Conservation (phyloP, 2,329 filamentous ascomycete species). For the Chrysosporium queenslandicum region DNA sequence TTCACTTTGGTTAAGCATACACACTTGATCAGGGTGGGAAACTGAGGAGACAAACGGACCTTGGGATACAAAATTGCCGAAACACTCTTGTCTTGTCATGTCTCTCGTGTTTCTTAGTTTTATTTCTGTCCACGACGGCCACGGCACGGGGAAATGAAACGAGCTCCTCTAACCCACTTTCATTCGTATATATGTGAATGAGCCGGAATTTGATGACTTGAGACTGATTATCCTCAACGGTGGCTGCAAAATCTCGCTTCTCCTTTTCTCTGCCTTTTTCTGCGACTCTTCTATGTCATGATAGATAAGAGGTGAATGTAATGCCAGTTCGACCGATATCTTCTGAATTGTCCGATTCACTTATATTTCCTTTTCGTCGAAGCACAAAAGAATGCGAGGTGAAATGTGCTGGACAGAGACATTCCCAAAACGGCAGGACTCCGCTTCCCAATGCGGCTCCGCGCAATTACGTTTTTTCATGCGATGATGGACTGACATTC, state of each 20-base stretch:
- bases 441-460: not conserved
- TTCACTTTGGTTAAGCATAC: not conserved
- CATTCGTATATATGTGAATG: not conserved
- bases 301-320: constrained; percentile 4
- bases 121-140: not conserved
- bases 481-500: no score
- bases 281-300: not conserved
- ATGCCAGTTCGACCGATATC: no score
- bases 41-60: not conserved
- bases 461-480: not conserved
- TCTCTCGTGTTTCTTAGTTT: not conserved
- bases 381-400: no score
- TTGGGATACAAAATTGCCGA: not conserved
- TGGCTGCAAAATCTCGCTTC: not conserved
- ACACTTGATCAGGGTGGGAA: not conserved
- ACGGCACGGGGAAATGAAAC: not conserved
- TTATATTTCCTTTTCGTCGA: not conserved
- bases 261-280: not conserved
- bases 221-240: not conserved
- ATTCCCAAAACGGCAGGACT: not conserved
- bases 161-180: not conserved
- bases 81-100: not conserved
- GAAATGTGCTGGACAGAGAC: no score
- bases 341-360: no score
- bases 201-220: not conserved